Percentiles rank a stretch among this genome's conserved stretches.
Conservation (phyloP, 768 basidiomycete species). For the Nidula microcarpa region DNA sequence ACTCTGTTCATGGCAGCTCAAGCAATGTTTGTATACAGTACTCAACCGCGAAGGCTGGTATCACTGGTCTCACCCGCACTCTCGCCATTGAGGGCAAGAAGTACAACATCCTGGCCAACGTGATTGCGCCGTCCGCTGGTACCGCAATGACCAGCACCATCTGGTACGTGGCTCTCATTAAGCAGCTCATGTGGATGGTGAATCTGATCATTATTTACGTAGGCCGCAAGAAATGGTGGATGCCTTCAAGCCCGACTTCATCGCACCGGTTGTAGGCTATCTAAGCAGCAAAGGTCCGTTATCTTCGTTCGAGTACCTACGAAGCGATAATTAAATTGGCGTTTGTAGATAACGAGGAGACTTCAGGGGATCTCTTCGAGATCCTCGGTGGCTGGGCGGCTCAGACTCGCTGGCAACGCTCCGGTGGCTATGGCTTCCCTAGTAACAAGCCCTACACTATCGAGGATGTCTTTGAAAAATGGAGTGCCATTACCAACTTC, state of each 20-base stretch:
- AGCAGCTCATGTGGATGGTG: not conserved
- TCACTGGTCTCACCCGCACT: constrained; percentile 86
- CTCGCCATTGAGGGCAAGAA: constrained; percentile 90
- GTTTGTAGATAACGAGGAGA: constrained; percentile 59
- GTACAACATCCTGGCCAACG: constrained; percentile 88
- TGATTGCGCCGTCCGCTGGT: constrained; percentile 83
- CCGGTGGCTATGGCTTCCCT: constrained; percentile 87
- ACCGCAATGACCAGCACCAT: constrained; percentile 90
- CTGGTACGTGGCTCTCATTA: constrained; percentile 40
- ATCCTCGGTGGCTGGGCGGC: constrained; percentile 90
- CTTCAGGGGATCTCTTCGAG: constrained; percentile 79
- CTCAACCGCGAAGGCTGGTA: constrained; percentile 88
- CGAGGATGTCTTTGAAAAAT: constrained; percentile 77
- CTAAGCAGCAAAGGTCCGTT: constrained; percentile 67
- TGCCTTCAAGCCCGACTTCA: constrained; percentile 90
- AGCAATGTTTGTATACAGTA: constrained; percentile 43
- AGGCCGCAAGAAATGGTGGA: constrained; percentile 86
- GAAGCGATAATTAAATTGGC: not conserved
- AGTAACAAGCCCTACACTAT: constrained; percentile 70
- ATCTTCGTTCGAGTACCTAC: not conserved
- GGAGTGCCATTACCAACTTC: constrained; percentile 83
- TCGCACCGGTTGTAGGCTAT: constrained; percentile 92
- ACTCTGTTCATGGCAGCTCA: not conserved
- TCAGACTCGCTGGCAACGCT: constrained; percentile 89
- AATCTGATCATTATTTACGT: not conserved